These are phyloP conservation scores for Suillus subluteus DNA, from an alignment of 768 basidiomycete species.

Conservation along the genomic window DNA sequence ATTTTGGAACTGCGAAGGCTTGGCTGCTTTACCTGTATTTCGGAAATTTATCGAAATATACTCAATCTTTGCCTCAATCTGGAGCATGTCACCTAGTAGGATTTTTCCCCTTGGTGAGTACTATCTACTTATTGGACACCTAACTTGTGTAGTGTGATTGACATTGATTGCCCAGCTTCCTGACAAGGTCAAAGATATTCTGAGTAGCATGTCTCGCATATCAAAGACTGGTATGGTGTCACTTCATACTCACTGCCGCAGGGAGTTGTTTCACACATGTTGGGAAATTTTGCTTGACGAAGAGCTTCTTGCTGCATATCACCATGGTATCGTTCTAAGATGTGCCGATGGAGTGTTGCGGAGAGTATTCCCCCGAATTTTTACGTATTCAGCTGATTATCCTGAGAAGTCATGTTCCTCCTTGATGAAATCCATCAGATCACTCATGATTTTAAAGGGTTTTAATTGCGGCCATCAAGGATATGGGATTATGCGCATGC, in stretches of 20 bases:
- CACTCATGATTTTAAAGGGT: neutral
- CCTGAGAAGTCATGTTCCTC: constrained; percentile 20
- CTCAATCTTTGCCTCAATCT: too few relatives aligned
- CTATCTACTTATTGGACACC: too few relatives aligned
- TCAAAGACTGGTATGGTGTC: constrained; percentile 16
- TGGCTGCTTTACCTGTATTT: too few relatives aligned
- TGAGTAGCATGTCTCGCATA: neutral
- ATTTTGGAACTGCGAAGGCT: too few relatives aligned
- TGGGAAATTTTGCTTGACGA: constrained; percentile 26
- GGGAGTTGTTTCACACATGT: constrained; percentile 24
- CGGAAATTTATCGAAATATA: too few relatives aligned
- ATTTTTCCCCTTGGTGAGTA: too few relatives aligned
- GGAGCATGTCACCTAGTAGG: too few relatives aligned
- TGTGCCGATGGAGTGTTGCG: constrained; percentile 20
- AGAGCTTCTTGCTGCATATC: constrained; percentile 23
- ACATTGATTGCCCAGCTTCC: too few relatives aligned
- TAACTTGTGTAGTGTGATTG: too few relatives aligned
- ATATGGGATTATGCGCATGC: too few relatives aligned
- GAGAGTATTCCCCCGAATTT: constrained; percentile 22
- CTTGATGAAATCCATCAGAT: neutral
- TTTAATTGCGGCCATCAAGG: neutral
- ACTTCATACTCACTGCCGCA: constrained; percentile 17
- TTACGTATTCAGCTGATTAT: constrained; percentile 25
- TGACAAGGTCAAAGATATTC: too few relatives aligned
- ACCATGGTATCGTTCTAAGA: constrained; percentile 22